phyloP scores from a whole-genome alignment of 768 basidiomycete species.

The Suillus ampliporus region DNA sequence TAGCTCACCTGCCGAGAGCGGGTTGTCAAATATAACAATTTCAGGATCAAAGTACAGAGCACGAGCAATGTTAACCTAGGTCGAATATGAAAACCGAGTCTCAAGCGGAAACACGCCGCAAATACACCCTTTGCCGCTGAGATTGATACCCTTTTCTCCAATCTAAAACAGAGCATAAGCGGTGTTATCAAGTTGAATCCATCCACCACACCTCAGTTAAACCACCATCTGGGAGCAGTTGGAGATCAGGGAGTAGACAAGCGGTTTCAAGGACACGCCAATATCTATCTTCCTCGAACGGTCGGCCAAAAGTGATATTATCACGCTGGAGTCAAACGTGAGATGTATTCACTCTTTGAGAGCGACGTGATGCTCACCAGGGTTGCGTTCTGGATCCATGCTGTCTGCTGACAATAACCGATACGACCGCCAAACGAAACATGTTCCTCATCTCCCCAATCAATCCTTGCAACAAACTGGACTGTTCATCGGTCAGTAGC shows the following conservation, averaged over 20 bases:
- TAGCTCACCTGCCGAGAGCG: conserved; percentile 60
- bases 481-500: conserved; percentile 32
- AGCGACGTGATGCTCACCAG: conserved; percentile 43
- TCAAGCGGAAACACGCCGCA: not conserved
- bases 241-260: conserved; percentile 65
- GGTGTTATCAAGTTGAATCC: not conserved
- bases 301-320: conserved; percentile 70
- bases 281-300: conserved; percentile 67
- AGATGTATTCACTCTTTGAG: not conserved
- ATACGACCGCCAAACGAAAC: conserved; percentile 68
- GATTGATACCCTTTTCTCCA: conserved; percentile 72
- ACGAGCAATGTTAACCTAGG: conserved; percentile 70
- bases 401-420: conserved; percentile 73
- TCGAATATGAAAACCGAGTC: not conserved
- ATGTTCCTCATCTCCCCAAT: conserved; percentile 72
- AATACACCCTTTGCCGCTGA: conserved; percentile 57
- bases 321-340: conserved; percentile 48
- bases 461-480: conserved; percentile 64
- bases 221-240: conserved; percentile 71
- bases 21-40: conserved; percentile 66
- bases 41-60: conserved; percentile 71
- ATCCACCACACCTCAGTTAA: conserved; percentile 60
- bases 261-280: conserved; percentile 66
- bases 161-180: conserved; percentile 46
- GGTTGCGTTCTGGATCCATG: conserved; percentile 78